Base-by-base conservation (phyloP, 73 alveolate species). In the Paramecium primaurelia region DNA sequence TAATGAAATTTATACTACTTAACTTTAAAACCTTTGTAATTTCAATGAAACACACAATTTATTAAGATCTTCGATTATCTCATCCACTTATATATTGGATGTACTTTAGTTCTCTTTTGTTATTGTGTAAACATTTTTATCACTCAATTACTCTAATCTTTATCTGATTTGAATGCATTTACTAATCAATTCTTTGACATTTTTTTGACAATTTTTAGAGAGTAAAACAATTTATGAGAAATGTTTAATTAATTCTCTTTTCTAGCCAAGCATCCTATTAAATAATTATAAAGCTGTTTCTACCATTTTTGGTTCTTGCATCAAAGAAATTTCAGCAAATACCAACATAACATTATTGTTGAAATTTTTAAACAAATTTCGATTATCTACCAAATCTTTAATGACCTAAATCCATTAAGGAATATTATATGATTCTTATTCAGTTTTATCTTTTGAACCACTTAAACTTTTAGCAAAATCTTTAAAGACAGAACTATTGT, bases 281-380 rank as follows among this genome's bases (percentile, higher is more conserved):
- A 80, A 80, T 80, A 80, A 25, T 11, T 80, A 42, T 80, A 80
- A 49, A 12, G 91, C 47, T 18, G 58, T 32, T 45, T 80, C 91
- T 5, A 80, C 91, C 91, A 80, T 80, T 49, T 26, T 45, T 80
- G 91, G 91, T 11, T 80, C 58, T 51, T 80, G 8, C 47, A 45
- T 32, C 26, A 80, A 22, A 4, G 77, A 45, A 14, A 80, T 47
- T 80, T 80, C 91, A 0, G 25, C 91, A 80, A 80, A 80, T 45
- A 80, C 58, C 22, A 42, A 47, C 71, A 80, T 45, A 4, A 80
- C 58, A 80, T 80, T 80, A 20, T 75, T 38, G 12, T 14, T 22
- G 18, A 80, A 47, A 7, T 80, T 26, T 44, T 80, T 80, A 38
- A 80, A 80, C 45, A 80, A 49, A 80, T 80, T 64, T 49, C 91